These are phyloP conservation scores for Fusarium lyarnte DNA, from an alignment of 2,329 filamentous ascomycete species.

Conservation along the genomic window DNA sequence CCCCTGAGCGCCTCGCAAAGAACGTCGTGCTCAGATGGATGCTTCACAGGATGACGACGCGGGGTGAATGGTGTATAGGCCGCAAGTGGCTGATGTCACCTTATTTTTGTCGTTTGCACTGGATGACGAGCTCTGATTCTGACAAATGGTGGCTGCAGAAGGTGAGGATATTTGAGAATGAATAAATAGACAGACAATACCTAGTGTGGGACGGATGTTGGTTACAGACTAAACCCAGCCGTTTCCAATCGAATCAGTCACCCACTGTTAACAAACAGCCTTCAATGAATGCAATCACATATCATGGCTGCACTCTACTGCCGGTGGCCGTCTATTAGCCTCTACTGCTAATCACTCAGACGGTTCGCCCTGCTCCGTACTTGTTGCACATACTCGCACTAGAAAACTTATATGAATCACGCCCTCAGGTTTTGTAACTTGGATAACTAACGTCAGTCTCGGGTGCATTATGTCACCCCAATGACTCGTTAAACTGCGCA, in stretches of 20 bases:
- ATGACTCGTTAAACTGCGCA: conserved; percentile 2
- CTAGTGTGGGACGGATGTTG: neutral
- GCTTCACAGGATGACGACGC: conserved; percentile 27
- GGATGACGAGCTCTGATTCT: conserved; percentile 16
- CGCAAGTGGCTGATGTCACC: neutral
- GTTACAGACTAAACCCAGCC: conserved; percentile 7
- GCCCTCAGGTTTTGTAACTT: neutral
- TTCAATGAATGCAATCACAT: conserved; percentile 10
- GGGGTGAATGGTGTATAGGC: neutral
- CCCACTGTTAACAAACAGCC: conserved; percentile 11
- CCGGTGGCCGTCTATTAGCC: neutral
- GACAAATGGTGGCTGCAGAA: conserved; percentile 24
- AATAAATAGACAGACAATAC: neutral
- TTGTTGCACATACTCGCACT: neutral
- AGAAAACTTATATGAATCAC: neutral
- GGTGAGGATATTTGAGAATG: neutral
- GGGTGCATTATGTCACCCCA: conserved; percentile 2
- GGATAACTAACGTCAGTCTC: neutral
- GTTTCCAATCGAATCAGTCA: conserved; percentile 13
- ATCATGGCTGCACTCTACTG: conserved; percentile 1
- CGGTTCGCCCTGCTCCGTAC: neutral
- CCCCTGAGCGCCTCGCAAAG: conserved; percentile 28
- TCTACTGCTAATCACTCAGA: neutral
- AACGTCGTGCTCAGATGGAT: conserved; percentile 14
- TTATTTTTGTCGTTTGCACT: conserved; percentile 12